Conservation (phyloP, 331 rosid genomes). For the Ulmus americana region DNA sequence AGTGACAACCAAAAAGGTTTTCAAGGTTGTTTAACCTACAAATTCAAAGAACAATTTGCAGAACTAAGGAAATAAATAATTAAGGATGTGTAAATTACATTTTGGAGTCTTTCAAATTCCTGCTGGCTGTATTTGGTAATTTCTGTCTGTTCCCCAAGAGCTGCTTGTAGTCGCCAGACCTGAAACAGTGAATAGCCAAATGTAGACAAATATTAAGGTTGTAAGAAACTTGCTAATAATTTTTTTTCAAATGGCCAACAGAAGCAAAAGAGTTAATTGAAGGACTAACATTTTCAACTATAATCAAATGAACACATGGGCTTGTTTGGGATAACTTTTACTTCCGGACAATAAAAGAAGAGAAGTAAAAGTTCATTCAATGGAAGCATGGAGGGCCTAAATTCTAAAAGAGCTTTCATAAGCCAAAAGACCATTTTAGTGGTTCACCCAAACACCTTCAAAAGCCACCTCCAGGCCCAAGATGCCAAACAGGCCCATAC, state of each 20-base stretch:
- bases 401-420: too few species aligned
- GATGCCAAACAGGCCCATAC: too few species aligned
- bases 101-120: constrained; percentile 93
- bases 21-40: not conserved
- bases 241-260: not conserved
- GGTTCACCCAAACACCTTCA: too few species aligned
- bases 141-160: constrained; percentile 96
- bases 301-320: not conserved
- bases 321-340: too few species aligned
- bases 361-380: too few species aligned
- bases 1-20: too few species aligned
- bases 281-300: not conserved
- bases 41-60: constrained; percentile 15
- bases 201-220: not conserved
- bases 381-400: too few species aligned
- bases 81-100: constrained; percentile 41
- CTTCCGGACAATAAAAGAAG: not conserved
- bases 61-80: constrained; percentile 9
- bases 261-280: not conserved
- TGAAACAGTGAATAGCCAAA: constrained; percentile 18
- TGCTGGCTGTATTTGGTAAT: constrained; percentile 92
- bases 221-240: too few species aligned
- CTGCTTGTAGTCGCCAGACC: constrained; percentile 99
- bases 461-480: too few species aligned
- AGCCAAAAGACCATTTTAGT: too few species aligned